Percentiles rank a stretch among this genome's conserved stretches.
Evolutionary conservation across 768 basidiomycete species (phyloP).

Genomic region (Tremella fuciformis): DNA sequence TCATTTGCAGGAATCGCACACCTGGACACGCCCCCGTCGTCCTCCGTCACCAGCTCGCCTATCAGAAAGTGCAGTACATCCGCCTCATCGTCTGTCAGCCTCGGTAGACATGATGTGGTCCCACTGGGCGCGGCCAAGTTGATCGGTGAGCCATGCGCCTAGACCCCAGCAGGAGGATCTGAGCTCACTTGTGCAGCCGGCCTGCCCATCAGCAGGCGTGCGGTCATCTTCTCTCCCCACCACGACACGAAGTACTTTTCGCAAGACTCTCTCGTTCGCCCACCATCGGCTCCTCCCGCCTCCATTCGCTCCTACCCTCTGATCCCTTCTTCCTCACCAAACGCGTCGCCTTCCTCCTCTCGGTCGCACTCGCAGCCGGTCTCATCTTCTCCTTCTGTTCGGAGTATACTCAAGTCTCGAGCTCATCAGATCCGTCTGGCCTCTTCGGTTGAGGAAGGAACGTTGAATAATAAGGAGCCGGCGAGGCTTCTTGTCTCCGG

Average conservation of each 20-base stretch:
- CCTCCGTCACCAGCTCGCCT: no score
- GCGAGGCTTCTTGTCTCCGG: constrained; percentile 37
- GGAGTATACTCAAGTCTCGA: constrained; percentile 32
- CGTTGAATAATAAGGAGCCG: constrained; percentile 45
- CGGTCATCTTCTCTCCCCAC: constrained; percentile 33
- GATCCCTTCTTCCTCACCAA: constrained; percentile 13
- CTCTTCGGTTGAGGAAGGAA: constrained; percentile 45
- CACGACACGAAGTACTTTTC: constrained; percentile 33
- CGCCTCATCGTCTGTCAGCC: no score
- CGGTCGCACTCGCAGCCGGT: constrained; percentile 16
- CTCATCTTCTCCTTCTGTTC: constrained; percentile 11
- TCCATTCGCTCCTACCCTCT: constrained; percentile 28
- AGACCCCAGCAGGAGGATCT: neutral
- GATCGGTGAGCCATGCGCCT: neutral
- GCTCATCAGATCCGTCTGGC: constrained; percentile 38
- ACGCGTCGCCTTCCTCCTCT: constrained; percentile 17
- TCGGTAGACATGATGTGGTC: neutral
- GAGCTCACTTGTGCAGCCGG: neutral
- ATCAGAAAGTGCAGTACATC: no score
- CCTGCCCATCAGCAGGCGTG: constrained; percentile 11
- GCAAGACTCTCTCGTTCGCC: constrained; percentile 31
- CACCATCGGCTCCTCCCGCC: constrained; percentile 18
- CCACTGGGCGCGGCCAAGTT: constrained; percentile 5
- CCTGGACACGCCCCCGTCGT: no score
- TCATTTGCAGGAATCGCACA: no score